phyloP scores from a whole-genome alignment of 148 eudicot genomes.

The Simmondsia chinensis region DNA sequence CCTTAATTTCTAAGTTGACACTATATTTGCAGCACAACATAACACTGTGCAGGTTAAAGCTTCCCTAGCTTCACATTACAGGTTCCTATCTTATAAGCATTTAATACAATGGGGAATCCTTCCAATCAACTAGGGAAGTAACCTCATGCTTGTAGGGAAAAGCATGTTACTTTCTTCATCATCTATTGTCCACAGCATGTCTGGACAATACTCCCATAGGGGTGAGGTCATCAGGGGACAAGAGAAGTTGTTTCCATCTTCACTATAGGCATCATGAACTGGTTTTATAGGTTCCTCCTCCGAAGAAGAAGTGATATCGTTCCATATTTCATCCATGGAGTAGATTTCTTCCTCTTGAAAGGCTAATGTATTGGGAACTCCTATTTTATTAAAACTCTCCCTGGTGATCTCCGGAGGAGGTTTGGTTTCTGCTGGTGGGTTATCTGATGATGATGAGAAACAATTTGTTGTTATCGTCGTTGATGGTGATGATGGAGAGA shows the following conservation, averaged over 20 bases:
- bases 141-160: conserved; percentile 19
- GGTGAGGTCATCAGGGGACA: conserved; percentile 43
- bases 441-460: conserved; percentile 28
- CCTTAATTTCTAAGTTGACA: too few relatives aligned
- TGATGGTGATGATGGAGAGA: conserved; percentile 41
- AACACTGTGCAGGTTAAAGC: conserved; percentile 21
- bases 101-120: too few relatives aligned
- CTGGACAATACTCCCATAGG: conserved; percentile 56
- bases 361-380: conserved; percentile 19
- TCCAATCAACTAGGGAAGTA: conserved; percentile 22
- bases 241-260: conserved; percentile 19
- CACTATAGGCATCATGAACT: conserved; percentile 13
- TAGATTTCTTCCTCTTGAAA: conserved; percentile 17
- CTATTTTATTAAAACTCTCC: conserved; percentile 19
- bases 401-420: conserved; percentile 13
- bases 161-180: conserved; percentile 38
- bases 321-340: conserved; percentile 90
- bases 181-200: conserved; percentile 38
- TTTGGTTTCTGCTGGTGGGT: conserved; percentile 13
- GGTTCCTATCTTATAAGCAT: too few relatives aligned
- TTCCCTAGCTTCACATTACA: conserved; percentile 15
- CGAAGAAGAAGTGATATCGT: conserved; percentile 58
- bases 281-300: conserved; percentile 44
- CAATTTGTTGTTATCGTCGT: conserved; percentile 25
- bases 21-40: too few relatives aligned